Evolutionary conservation across 306 rosid species (phyloP), one percentile per base, ranked within the genome.

Genomic region (Notholithocarpus densiflorus): DNA sequence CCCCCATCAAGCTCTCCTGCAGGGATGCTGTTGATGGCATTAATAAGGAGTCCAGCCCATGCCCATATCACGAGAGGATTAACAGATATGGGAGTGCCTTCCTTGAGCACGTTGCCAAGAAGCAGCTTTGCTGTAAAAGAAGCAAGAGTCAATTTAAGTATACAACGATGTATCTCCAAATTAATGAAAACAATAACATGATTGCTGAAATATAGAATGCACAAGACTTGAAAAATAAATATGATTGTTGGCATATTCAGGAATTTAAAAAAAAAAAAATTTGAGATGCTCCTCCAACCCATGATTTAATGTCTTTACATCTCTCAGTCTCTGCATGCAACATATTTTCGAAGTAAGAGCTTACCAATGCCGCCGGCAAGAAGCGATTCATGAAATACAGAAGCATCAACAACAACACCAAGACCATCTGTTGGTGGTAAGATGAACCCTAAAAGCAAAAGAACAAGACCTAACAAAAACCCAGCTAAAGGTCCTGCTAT

Each of bases 1-100:
- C 99, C 99, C 31, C 99, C 99, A 82, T 96, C 99, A 26, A 96
- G 93, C 87, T 96, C 98, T 79, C 99, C 99, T 0, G 98, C 98
- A 23, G 98, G 99, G 66, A 96, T 93, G 86, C 99, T 96, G 84
- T 96, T 96, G 82, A 93, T 91, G 83, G 99, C 96, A 75, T 96
- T 96, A 62, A 96, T 96, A 76, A 96, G 97, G 65, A 96, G 99
- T 80, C 99, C 98, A 51, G 98, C 98, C 99, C 98, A 96, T 65
- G 99, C 98, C 99, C 99, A 93, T 71, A 96, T 53, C 83, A 96
- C 92, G 32, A 96, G 96, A 83, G 98, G 98, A 84, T 96, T 96
- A 57, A 96, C 70, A 60, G 99, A 93, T 73, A 93, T 88, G 26
- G 98, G 88, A 72, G 97, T 86, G 78, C 98, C 94, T 57, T 93